Conservation (phyloP, 2,329 filamentous ascomycete genomes). For the Calonectria pseudoreteaudii region DNA sequence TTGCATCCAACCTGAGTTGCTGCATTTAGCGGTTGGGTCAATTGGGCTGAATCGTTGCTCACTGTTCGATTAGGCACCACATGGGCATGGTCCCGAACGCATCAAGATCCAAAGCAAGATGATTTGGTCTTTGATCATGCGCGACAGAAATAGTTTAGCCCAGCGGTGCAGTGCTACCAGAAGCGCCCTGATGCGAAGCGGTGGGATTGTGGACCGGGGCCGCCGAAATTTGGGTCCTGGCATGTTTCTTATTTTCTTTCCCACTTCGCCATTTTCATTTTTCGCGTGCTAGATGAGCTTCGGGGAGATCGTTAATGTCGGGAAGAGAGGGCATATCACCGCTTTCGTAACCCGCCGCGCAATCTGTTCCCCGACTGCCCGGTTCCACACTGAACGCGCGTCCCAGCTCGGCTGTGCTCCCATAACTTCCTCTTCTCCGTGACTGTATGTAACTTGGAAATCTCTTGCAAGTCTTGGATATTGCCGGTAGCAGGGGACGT, state of each 20-base stretch:
- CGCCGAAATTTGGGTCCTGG: neutral
- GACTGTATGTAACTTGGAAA: neutral
- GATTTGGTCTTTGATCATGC: too few relatives aligned
- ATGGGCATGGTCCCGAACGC: neutral
- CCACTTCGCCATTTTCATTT: neutral
- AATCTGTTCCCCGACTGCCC: neutral
- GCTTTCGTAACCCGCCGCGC: neutral
- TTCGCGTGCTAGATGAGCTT: neutral
- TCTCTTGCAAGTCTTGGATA: neutral
- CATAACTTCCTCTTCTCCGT: neutral
- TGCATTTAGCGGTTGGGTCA: neutral
- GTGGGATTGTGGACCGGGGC: neutral
- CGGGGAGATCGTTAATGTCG: neutral
- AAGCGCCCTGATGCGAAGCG: neutral
- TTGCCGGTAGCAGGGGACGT: neutral
- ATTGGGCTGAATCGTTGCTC: neutral
- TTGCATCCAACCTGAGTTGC: neutral
- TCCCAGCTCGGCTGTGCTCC: neutral
- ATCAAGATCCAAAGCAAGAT: neutral
- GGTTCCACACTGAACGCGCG: neutral
- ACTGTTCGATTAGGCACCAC: neutral
- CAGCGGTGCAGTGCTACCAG: too few relatives aligned
- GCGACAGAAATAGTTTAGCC: too few relatives aligned
- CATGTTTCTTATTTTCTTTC: neutral
- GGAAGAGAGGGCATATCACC: neutral